Evolutionary conservation across 225 moss, liverwort and hornwort species (phyloP).

Genomic region (Polytrichum formosum): DNA sequence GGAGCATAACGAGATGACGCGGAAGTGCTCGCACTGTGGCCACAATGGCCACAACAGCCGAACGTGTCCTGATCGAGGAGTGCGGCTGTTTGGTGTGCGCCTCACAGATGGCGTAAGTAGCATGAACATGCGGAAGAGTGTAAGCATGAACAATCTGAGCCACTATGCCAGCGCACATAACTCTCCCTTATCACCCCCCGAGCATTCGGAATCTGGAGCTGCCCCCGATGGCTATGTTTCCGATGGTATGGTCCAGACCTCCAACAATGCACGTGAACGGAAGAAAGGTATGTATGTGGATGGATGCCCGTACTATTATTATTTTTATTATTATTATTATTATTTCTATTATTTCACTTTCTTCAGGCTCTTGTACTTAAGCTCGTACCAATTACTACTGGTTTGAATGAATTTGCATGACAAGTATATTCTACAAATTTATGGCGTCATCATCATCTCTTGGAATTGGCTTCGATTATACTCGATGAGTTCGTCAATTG

Average conservation of each 20-base stretch:
- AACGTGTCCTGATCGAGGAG: constrained; percentile 96
- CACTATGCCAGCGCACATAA: constrained; percentile 77
- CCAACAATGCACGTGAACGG: constrained; percentile 90
- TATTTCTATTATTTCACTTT: too few relatives aligned
- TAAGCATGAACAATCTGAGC: constrained; percentile 89
- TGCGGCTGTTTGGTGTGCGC: constrained; percentile 87
- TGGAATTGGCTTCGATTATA: too few relatives aligned
- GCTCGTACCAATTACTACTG: too few relatives aligned
- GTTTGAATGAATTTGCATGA: too few relatives aligned
- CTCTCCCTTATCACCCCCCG: constrained; percentile 78
- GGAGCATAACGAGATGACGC: constrained; percentile 95
- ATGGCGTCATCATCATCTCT: too few relatives aligned
- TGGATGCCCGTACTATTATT: too few relatives aligned
- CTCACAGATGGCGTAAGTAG: constrained; percentile 64
- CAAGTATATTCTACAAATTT: too few relatives aligned
- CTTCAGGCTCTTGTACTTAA: too few relatives aligned
- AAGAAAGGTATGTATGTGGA: constrained; percentile 67
- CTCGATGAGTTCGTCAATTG: too few relatives aligned
- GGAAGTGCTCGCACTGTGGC: constrained; percentile 98
- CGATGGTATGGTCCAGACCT: constrained; percentile 92
- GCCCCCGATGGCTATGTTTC: constrained; percentile 93
- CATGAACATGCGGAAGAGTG: constrained; percentile 90
- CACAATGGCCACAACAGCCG: constrained; percentile 97
- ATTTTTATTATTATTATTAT: too few relatives aligned
- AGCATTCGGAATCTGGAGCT: constrained; percentile 84